phyloP scores from a whole-genome alignment of 2,329 filamentous ascomycete genomes.

The Myriosclerotinia scirpicola region DNA sequence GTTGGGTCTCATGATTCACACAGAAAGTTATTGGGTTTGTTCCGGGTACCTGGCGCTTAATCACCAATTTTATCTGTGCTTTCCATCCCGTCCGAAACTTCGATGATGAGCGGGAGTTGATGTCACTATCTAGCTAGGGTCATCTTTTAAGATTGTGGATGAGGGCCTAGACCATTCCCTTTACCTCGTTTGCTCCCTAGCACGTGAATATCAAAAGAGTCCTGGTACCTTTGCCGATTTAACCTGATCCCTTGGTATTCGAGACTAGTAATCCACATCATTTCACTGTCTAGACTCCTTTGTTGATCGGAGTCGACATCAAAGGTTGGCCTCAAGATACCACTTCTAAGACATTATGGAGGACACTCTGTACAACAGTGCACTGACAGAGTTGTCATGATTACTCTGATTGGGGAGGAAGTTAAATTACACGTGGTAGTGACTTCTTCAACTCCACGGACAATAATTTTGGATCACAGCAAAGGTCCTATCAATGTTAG shows the following conservation, averaged over 20 bases:
- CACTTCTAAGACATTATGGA: slow-evolving; percentile 13
- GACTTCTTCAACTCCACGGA: slow-evolving; percentile 13
- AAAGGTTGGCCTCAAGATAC: not conserved
- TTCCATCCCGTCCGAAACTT: not conserved
- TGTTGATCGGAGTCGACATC: not conserved
- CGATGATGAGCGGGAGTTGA: not conserved
- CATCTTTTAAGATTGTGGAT: not conserved
- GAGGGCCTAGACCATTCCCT: slow-evolving; percentile 13
- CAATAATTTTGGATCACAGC: slow-evolving; percentile 10
- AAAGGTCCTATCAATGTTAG: slow-evolving; percentile 23
- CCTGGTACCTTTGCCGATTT: slow-evolving; percentile 9
- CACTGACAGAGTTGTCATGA: slow-evolving; percentile 15
- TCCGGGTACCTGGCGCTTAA: slow-evolving; percentile 24
- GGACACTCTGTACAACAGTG: slow-evolving; percentile 13
- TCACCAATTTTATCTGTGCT: slow-evolving; percentile 12
- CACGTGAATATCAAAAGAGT: not conserved
- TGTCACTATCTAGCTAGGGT: not conserved
- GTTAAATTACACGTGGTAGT: slow-evolving; percentile 22
- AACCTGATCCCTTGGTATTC: not conserved
- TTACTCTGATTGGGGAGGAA: slow-evolving; percentile 17
- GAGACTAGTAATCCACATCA: not conserved
- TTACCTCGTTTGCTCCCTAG: not conserved
- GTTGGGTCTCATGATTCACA: slow-evolving; percentile 11
- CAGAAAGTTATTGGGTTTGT: not conserved
- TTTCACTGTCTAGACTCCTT: not conserved